Base-by-base conservation (phyloP, 495 filamentous ascomycete species). In the Gamarada debralockiae region DNA sequence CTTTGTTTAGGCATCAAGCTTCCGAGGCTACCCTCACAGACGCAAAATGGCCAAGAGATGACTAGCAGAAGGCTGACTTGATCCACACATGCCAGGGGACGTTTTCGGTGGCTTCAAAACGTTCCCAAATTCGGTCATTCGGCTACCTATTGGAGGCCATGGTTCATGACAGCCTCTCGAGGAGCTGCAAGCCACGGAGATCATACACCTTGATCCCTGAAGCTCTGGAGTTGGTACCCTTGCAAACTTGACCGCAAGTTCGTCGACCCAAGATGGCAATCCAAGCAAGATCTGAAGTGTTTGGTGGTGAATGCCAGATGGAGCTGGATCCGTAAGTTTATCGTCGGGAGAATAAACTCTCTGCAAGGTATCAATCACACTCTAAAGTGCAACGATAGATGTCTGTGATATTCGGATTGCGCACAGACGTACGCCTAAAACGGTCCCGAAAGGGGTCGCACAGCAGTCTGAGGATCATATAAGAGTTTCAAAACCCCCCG, bases 171-270 rank as follows among this genome's bases (percentile, higher is more conserved):
- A 58, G 48, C 50, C 49, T 49, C 39, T 15, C 48, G 40, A 59
- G 56, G 57, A 40, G 50, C 56, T 63, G 60, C 60, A 63, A 57
- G 60, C 53, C 60, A 62, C 60, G 53, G 42, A 60, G 60, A 63
- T 63, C 60, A 44, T 53, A 55, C 46, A 41, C 49, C 60, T 48
- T 51, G 53, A 59, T 56, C 56, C 60, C 34, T 41, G 60, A 25
- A n/a, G 10, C 22, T 25, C 50, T 60, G 48, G 38, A 48, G 24
- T 53, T 7, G n/a, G 27, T 44, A 57, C 44, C 60, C 60, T 52
- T 53, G 60, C 46, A 43, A 43, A 50, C 29, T 49, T 63, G 60
- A 63, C 60, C 60, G 60, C 60, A 53, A 57, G 57, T 63, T 63
- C 53, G 50, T 58, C 15, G 51, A 45, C 50, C 52, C 37, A 15